A percentile compares a stretch with the other conserved stretches of the same genome.
Conservation (phyloP, 1,284 basidiomycete genomes). For the Irpex sp. region DNA sequence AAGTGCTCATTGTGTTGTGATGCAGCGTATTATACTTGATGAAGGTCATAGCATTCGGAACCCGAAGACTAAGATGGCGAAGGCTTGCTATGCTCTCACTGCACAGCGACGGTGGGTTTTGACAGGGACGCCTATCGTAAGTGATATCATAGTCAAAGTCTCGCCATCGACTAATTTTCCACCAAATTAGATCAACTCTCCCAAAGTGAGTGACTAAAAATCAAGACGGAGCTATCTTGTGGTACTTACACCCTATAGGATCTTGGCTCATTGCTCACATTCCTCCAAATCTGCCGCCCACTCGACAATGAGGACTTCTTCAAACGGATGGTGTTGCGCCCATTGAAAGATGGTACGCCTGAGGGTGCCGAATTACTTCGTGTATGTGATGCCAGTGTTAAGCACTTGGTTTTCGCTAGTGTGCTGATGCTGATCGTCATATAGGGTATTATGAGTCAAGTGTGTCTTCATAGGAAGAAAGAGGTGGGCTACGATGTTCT, state of each 20-base stretch:
- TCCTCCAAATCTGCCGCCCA: conserved; percentile 78
- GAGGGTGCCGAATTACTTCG: conserved; percentile 69
- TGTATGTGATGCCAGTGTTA: conserved; percentile 35
- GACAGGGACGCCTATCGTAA: conserved; percentile 84
- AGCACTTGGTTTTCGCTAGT: conserved; percentile 8
- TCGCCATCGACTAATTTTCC: background rate
- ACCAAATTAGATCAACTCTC: conserved; percentile 70
- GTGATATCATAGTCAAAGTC: conserved; percentile 20
- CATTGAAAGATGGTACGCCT: conserved; percentile 64
- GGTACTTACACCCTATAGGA: conserved; percentile 43
- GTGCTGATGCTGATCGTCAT: conserved; percentile 1
- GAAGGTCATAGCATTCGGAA: conserved; percentile 89
- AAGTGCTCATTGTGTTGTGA: background rate
- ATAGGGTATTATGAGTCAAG: conserved; percentile 79
- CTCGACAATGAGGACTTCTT: conserved; percentile 80
- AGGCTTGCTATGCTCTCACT: conserved; percentile 61
- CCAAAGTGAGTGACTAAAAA: conserved; percentile 38
- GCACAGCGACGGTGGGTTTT: conserved; percentile 81
- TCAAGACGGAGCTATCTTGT: too few relatives aligned
- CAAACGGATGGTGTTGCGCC: conserved; percentile 71
- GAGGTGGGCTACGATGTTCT: conserved; percentile 46
- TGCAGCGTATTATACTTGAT: conserved; percentile 76
- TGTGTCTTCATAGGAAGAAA: conserved; percentile 84
- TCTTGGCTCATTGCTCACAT: conserved; percentile 80
- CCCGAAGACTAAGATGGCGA: conserved; percentile 79